Evolutionary conservation across 345 rosid genomes (phyloP).

Genomic region (Leavenworthia alabamica): DNA sequence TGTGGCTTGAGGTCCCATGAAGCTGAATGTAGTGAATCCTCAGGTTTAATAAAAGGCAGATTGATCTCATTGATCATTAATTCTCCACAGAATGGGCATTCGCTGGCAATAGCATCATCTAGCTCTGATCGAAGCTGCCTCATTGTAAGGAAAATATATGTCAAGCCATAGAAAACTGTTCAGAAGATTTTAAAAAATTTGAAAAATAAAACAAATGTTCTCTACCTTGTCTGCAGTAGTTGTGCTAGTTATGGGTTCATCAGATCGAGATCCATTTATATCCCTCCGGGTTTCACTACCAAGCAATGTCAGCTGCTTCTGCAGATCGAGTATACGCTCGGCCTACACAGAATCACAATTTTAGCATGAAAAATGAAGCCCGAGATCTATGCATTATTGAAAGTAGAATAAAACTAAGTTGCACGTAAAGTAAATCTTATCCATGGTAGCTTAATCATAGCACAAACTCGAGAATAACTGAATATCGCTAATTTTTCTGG

Average conservation of each 20-base stretch:
- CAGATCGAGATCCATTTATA: slow-evolving; percentile 49
- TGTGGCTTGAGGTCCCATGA: slow-evolving; percentile 86
- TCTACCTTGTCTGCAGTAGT: slow-evolving; percentile 73
- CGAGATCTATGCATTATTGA: background rate
- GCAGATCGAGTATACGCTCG: slow-evolving; percentile 70
- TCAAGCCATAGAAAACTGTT: background rate
- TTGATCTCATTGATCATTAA: slow-evolving; percentile 81
- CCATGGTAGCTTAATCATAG: background rate
- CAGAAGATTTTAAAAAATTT: background rate
- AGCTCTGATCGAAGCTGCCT: slow-evolving; percentile 81
- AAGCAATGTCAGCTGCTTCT: slow-evolving; percentile 80
- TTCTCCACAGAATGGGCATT: slow-evolving; percentile 95
- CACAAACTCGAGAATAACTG: background rate
- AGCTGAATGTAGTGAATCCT: slow-evolving; percentile 55
- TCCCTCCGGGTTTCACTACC: slow-evolving; percentile 67
- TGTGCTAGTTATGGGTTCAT: slow-evolving; percentile 55
- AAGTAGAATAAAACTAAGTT: background rate
- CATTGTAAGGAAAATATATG: slow-evolving; percentile 4
- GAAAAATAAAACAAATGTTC: background rate
- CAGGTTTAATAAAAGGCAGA: slow-evolving; percentile 60
- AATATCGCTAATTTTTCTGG: background rate
- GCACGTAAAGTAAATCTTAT: background rate
- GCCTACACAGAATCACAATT: slow-evolving; percentile 48
- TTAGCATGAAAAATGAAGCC: background rate
- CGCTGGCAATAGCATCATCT: slow-evolving; percentile 90